Base-by-base conservation (phyloP, 495 filamentous ascomycete species). In the Bacidia rubella region DNA sequence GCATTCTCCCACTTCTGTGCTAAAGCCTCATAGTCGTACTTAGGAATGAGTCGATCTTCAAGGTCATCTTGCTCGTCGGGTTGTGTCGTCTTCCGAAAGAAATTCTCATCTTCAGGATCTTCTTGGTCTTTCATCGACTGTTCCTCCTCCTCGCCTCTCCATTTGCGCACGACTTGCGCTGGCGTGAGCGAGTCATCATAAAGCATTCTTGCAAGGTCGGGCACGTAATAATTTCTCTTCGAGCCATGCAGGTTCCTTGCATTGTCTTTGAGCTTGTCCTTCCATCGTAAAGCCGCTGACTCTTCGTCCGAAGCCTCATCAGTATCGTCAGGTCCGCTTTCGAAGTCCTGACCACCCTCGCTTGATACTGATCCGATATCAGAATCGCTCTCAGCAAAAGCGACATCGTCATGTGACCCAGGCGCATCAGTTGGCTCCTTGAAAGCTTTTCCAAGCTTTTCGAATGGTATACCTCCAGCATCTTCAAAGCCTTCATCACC, bases 301-400 rank as follows among this genome's bases (percentile, higher is more conserved):
- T 86, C 84, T 26, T 83, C 83, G 21, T 53, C 49, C 74, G 64
- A 80, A 3, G 68, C 67, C 0, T 76, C 67, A 1, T 74, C 75
- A 23, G 56, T 60, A 1, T 69, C 75, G 15, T 77, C 72, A 9
- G 65, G 63, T 20, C 70, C 80, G 55, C 82, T 80, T 23, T 88
- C 79, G 2, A 83, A 56, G 17, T 76, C 71, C 47, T 76, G 73
- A 26, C 80, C 78, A 11, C 78, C 80, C 2, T 72, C 82, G 2
- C 76, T 77, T n/a, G 85, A 93, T 32, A 95, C 68, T 12, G 92
- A 96, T 11, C 92, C 92, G 2, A 97, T 70, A 64, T 97, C 93
- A 5, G 90, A 96, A 62, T 98, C 92, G 60, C 85, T 92, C 60
- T 97, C 90, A 1, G 90, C 90, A 65, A 95, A 98, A n/a, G 78